phyloP scores from a whole-genome alignment of 768 basidiomycete species.

The Phylloporus scabripes region DNA sequence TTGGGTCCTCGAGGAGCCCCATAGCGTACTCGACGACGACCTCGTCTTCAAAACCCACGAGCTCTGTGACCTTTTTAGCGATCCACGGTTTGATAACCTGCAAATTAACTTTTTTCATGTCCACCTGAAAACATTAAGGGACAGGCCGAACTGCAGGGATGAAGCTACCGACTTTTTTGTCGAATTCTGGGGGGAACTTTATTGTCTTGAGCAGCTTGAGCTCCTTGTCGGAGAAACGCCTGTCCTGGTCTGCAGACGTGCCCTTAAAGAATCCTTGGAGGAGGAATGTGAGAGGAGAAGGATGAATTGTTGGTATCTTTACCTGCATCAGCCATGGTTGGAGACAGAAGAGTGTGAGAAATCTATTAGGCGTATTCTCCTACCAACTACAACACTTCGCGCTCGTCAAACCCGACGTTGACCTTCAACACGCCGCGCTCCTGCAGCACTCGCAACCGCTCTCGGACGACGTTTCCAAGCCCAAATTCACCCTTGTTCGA shows the following conservation, averaged over 20 bases:
- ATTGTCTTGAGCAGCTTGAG: conserved; percentile 79
- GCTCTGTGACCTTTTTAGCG: conserved; percentile 83
- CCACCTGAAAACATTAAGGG: conserved; percentile 50
- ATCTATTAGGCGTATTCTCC: not conserved
- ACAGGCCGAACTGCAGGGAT: not conserved
- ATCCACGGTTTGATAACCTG: conserved; percentile 93
- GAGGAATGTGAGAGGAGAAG: conserved; percentile 3
- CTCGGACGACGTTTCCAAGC: conserved; percentile 21
- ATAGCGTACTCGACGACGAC: conserved; percentile 95
- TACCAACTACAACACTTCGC: conserved; percentile 28
- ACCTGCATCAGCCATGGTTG: conserved; percentile 57
- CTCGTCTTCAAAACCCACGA: conserved; percentile 94
- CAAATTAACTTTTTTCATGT: conserved; percentile 93
- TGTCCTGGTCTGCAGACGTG: conserved; percentile 85
- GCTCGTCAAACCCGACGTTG: conserved; percentile 29
- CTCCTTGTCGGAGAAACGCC: conserved; percentile 94
- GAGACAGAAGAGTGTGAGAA: conserved; percentile 19
- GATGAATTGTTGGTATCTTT: conserved; percentile 15
- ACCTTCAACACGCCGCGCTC: conserved; percentile 28
- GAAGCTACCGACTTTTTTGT: conserved; percentile 60
- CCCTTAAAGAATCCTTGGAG: conserved; percentile 79
- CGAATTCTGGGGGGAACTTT: conserved; percentile 88
- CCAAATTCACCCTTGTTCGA: conserved; percentile 27
- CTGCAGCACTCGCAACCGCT: conserved; percentile 16
- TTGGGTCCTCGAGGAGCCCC: conserved; percentile 84